Base-by-base conservation (phyloP, 176 grass and related monocot genomes). In the Zoysia japonica region DNA sequence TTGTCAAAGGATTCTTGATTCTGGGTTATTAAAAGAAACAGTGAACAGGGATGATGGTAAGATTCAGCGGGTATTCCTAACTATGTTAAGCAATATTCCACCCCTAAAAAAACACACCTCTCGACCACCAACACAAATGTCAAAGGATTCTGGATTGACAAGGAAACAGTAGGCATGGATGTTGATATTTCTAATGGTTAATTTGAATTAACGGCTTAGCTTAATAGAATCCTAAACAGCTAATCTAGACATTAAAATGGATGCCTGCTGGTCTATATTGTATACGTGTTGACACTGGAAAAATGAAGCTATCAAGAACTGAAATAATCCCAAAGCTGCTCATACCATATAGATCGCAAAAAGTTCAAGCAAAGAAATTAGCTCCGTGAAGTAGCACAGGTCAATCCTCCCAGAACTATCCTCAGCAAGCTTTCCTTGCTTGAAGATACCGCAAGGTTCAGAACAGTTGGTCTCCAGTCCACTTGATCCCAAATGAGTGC, bases 271-370 rank as follows among this genome's bases (percentile, higher is more conserved):
- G 47, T 47, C 3, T 8, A 71, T 45, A 82, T 47, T 51, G 19
- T 69, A 20, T 37, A 17, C 45, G 51, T 62, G 65, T 47, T 28
- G 65, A 54, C 56, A 81, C 6, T 53, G 56, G 57, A 73, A 72
- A 53, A 61, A 72, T 8, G 17, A 64, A 61, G 61, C 7, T 49
- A 69, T 59, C 35, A 51, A 78, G 74, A 83, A 68, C 17, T 53
- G 37, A 48, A 82, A 69, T 67, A 8, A 37, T 44, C 3, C 48
- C 4, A 86, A 81, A 83, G 48, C 81, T 79, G 37, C 56, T 17
- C 70, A 66, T 98, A 98, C 96, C 96, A 98, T 98, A 83, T 98
- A 94, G 45, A 54, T 80, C 40, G 89, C 91, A 79, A 98, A 87
- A 57, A 98, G 88, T 84, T 98, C 96, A 20, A 98, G 56, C 76